Percentiles rank a stretch among this genome's conserved stretches.
Conservation (phyloP, 345 rosid genomes). For the Pugionium dolabratum region DNA sequence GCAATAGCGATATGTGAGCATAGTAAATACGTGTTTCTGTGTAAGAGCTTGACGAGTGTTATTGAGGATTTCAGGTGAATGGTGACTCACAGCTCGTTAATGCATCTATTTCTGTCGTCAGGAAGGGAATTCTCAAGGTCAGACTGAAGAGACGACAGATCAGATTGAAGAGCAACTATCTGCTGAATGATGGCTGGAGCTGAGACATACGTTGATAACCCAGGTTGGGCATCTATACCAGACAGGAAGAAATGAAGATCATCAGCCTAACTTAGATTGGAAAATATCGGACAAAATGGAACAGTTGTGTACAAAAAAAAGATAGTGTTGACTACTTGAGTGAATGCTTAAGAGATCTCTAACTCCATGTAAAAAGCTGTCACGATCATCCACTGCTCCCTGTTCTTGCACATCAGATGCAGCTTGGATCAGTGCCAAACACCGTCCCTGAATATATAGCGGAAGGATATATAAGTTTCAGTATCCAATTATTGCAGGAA, state of each 20-base stretch:
- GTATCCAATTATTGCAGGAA: not conserved
- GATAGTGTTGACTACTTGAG: conserved; percentile 58
- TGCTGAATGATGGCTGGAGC: conserved; percentile 93
- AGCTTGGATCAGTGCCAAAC: conserved; percentile 81
- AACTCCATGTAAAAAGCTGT: conserved; percentile 84
- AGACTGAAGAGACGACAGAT: conserved; percentile 72
- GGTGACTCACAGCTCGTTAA: conserved; percentile 76
- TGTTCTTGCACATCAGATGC: conserved; percentile 94
- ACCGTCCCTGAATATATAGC: conserved; percentile 55
- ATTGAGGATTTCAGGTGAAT: not conserved
- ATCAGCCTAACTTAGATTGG: conserved; percentile 11
- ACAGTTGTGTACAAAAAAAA: not conserved
- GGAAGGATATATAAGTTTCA: conserved; percentile 4
- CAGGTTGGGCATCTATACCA: conserved; percentile 68
- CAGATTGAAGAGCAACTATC: conserved; percentile 74
- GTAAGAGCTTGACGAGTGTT: not conserved
- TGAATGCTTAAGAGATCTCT: conserved; percentile 88
- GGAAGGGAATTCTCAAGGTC: conserved; percentile 91
- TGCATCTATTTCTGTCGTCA: conserved; percentile 84
- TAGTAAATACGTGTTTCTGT: conserved; percentile 6
- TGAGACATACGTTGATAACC: conserved; percentile 77
- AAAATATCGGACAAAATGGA: conserved; percentile 6
- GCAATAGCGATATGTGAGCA: conserved; percentile 7
- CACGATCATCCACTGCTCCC: conserved; percentile 96
- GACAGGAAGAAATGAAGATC: conserved; percentile 26